Percentiles rank a stretch among this genome's conserved stretches.
phyloP scores from a whole-genome alignment of 139 green algal species.

The Volvox reticuliferus region DNA sequence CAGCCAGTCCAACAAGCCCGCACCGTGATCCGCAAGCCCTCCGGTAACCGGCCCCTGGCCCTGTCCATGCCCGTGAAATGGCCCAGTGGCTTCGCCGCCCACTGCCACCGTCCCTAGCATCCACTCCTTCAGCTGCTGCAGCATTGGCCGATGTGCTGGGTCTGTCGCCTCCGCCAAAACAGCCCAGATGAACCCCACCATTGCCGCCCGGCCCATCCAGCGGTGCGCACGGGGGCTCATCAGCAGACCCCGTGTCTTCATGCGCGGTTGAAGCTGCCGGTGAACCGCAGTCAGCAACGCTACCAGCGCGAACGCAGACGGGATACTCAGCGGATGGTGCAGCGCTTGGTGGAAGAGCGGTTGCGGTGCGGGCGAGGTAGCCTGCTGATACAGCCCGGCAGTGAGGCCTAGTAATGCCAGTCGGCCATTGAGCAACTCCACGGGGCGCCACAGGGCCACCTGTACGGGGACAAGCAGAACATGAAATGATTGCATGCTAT shows the following conservation, averaged over 20 bases:
- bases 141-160: neutral
- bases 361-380: neutral
- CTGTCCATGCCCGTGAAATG: too few species aligned
- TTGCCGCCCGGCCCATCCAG: conserved; percentile 34
- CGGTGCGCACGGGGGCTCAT: neutral
- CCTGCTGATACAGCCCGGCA: neutral
- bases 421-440: conserved; percentile 42
- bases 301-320: conserved; percentile 13
- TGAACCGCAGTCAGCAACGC: conserved; percentile 33
- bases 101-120: neutral
- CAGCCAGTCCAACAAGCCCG: neutral
- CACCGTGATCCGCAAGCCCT: neutral
- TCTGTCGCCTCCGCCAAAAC: conserved; percentile 24
- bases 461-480: neutral
- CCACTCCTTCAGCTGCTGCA: conserved; percentile 27
- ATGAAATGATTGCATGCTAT: too few species aligned
- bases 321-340: neutral
- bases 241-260: conserved; percentile 33
- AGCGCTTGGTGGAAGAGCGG: neutral
- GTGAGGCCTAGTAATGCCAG: conserved; percentile 28
- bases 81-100: neutral
- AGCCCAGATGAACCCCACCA: conserved; percentile 34
- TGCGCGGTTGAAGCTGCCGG: conserved; percentile 14
- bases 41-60: too few species aligned
- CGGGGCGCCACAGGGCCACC: conserved; percentile 40